Percentiles rank a stretch among this genome's conserved stretches.
Evolutionary conservation across 2,329 filamentous ascomycete genomes (phyloP).

Genomic region (Scorias spongiosa): DNA sequence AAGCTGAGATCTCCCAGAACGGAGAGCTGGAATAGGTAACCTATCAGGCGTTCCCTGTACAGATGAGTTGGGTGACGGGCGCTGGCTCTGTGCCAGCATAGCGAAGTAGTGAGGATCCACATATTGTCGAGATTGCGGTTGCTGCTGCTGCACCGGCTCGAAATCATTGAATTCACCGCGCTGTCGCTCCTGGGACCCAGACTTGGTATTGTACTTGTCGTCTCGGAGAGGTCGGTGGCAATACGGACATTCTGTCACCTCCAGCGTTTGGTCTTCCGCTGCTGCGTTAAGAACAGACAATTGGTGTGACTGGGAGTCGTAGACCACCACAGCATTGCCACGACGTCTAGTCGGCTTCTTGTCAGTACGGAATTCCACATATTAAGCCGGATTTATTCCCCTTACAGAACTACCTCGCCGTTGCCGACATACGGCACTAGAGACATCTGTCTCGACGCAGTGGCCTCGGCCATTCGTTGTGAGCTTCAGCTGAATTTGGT

Average conservation of each 20-base stretch:
- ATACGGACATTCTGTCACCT: conserved; percentile 65
- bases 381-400: conserved; percentile 13
- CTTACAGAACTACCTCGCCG: conserved; percentile 68
- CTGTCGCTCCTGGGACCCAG: conserved; percentile 16
- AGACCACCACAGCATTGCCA: conserved; percentile 81
- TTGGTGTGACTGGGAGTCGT: conserved; percentile 69
- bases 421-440: conserved; percentile 64
- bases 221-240: conserved; percentile 60
- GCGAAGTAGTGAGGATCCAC: conserved; percentile 90
- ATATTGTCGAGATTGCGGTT: conserved; percentile 31
- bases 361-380: conserved; percentile 2
- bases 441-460: conserved; percentile 37
- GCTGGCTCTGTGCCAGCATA: conserved; percentile 54
- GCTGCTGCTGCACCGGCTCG: not conserved
- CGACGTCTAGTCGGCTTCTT: conserved; percentile 50
- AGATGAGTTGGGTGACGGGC: conserved; percentile 30
- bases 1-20: conserved; percentile 18
- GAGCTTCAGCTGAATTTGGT: too few relatives aligned
- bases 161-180: conserved; percentile 7
- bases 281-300: conserved; percentile 61
- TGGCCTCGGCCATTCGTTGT: conserved; percentile 17
- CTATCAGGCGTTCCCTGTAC: conserved; percentile 21
- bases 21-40: conserved; percentile 28
- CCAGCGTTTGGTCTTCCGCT: conserved; percentile 32
- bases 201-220: conserved; percentile 23